Conservation (phyloP, 2,329 filamentous ascomycete species). For the Stachybotrys echinatus region DNA sequence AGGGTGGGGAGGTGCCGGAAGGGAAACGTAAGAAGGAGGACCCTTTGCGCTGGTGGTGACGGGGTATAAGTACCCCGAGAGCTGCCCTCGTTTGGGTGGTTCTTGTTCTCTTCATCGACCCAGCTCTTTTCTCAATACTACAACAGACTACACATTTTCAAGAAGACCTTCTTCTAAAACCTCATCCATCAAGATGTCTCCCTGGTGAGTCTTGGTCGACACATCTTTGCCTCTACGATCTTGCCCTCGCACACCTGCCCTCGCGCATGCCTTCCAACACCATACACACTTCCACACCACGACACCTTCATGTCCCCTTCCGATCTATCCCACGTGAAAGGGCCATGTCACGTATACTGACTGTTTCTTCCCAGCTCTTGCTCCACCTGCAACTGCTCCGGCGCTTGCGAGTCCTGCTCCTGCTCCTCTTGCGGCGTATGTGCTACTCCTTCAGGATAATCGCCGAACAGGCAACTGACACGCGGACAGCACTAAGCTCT, state of each 20-base stretch:
- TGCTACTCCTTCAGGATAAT: not conserved
- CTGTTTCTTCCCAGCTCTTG: not conserved
- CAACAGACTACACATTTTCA: not conserved
- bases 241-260: not conserved
- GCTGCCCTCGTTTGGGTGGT: not conserved
- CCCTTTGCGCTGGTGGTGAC: not conserved
- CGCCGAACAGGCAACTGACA: not conserved
- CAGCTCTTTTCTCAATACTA: not conserved
- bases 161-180: not conserved
- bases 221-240: no score
- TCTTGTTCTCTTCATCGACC: not conserved
- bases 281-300: not conserved
- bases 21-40: not conserved
- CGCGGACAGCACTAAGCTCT: not conserved
- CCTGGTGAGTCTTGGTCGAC: not conserved
- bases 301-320: not conserved
- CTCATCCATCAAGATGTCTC: not conserved
- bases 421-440: not conserved
- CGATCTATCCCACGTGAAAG: no score
- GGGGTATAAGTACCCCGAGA: not conserved
- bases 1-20: not conserved
- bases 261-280: not conserved
- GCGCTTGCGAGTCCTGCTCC: slow-evolving; percentile 1
- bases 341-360: no score
- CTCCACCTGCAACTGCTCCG: slow-evolving; percentile 1